phyloP scores from a whole-genome alignment of 257 asterid genomes.

The Mentha longifolia region DNA sequence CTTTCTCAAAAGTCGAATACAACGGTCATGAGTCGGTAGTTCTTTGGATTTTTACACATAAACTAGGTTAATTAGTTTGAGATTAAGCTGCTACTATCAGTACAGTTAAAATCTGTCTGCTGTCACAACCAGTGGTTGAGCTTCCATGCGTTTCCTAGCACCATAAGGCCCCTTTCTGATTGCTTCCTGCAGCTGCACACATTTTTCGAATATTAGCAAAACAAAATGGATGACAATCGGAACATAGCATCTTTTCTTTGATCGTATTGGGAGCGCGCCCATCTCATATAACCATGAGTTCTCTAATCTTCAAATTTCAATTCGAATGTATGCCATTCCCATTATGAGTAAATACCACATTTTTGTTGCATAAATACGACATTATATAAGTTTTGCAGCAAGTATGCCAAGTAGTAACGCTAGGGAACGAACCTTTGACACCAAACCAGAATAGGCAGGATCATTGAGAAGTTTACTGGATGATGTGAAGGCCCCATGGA shows the following conservation, averaged over 20 bases:
- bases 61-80: not conserved
- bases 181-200: constrained; percentile 80
- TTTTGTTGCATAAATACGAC: not conserved
- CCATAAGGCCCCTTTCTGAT: constrained; percentile 82
- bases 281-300: not conserved
- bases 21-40: not conserved
- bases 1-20: not conserved
- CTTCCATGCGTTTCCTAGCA: constrained; percentile 64
- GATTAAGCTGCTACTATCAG: not conserved
- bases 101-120: constrained; percentile 78
- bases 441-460: constrained; percentile 52
- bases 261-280: too few relatives aligned
- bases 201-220: not conserved
- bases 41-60: not conserved
- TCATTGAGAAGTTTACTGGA: constrained; percentile 61
- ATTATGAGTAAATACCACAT: not conserved
- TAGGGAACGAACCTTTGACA: constrained; percentile 62
- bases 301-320: not conserved
- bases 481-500: constrained; percentile 56
- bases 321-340: not conserved
- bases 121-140: constrained; percentile 79
- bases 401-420: not conserved
- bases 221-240: not conserved
- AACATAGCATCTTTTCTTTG: not conserved
- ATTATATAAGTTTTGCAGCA: not conserved